phyloP scores from a whole-genome alignment of 352 stramenopile species.

The Globisporangium viniferum region DNA sequence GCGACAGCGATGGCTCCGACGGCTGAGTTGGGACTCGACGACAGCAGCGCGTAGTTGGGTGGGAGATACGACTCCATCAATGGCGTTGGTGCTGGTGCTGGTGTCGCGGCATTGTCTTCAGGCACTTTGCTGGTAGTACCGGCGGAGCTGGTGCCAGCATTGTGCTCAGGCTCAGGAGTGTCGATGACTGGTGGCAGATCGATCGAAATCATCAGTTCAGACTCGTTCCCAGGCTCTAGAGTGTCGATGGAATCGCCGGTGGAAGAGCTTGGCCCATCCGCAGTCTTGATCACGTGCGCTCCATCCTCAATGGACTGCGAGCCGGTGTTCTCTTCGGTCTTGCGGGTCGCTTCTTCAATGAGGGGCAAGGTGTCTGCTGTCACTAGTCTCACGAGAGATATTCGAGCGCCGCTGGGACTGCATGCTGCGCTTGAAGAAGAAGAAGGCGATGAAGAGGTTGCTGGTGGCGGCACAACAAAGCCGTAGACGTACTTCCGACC shows the following conservation, averaged over 20 bases:
- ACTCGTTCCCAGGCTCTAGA: not conserved
- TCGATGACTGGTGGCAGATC: not conserved
- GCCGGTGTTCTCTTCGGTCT: not conserved
- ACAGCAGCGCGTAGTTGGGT: conserved; percentile 1
- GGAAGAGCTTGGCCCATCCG: not conserved
- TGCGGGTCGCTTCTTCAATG: not conserved
- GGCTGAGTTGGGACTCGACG: not conserved
- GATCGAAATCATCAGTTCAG: not conserved
- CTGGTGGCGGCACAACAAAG: not conserved
- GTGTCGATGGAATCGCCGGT: not conserved
- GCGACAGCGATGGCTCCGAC: not conserved
- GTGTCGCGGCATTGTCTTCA: not conserved
- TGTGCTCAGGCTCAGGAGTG: not conserved
- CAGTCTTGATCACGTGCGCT: not conserved
- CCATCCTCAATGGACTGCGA: not conserved
- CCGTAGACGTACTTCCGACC: not conserved
- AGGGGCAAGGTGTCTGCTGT: not conserved
- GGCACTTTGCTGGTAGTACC: not conserved
- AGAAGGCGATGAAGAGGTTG: no score
- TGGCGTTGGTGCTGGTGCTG: not conserved
- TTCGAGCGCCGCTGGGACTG: not conserved
- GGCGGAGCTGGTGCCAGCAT: not conserved
- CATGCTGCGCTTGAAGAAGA: not conserved
- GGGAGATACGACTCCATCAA: not conserved
- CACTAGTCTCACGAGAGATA: not conserved